A percentile compares a stretch with the other conserved stretches of the same genome.
phyloP scores from a whole-genome alignment of 1,139 yeast genomes.

The Zygotorulaspora mrakii region DNA sequence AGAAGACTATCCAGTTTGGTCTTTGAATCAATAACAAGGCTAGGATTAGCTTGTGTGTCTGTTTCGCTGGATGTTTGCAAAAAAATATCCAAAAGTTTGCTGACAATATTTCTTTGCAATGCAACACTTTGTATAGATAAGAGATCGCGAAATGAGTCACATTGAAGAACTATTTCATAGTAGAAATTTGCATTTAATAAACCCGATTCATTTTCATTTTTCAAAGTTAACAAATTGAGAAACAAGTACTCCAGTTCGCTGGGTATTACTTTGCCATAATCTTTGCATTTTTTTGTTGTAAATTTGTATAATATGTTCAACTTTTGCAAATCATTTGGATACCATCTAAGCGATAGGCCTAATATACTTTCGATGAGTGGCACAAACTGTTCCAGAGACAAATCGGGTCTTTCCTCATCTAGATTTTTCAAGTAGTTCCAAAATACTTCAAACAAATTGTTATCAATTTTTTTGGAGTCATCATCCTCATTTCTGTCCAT shows the following conservation, averaged over 20 bases:
- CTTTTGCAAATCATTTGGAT: slow-evolving; percentile 58
- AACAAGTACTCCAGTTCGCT: slow-evolving; percentile 22
- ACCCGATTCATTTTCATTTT: slow-evolving; percentile 10
- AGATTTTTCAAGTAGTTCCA: slow-evolving; percentile 61
- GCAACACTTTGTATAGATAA: slow-evolving; percentile 21
- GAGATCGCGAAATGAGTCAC: slow-evolving; percentile 25
- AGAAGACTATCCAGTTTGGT: slow-evolving; percentile 28
- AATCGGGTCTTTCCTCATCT: slow-evolving; percentile 54
- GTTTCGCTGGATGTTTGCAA: slow-evolving; percentile 7
- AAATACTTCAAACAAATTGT: slow-evolving; percentile 53
- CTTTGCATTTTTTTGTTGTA: slow-evolving; percentile 49
- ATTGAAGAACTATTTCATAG: slow-evolving; percentile 22
- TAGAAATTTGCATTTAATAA: slow-evolving; percentile 9
- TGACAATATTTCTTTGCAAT: slow-evolving; percentile 21
- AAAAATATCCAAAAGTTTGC: slow-evolving; percentile 19
- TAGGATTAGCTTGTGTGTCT: neutral
- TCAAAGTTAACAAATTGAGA: slow-evolving; percentile 22
- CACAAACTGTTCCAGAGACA: slow-evolving; percentile 63
- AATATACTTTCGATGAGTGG: slow-evolving; percentile 62
- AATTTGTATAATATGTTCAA: slow-evolving; percentile 59
- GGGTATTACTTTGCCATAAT: slow-evolving; percentile 29
- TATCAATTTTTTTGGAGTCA: slow-evolving; percentile 4
- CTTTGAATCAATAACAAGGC: slow-evolving; percentile 19
- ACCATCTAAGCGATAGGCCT: slow-evolving; percentile 61
- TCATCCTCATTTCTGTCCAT: slow-evolving; percentile 37